Percentiles rank a stretch among this genome's conserved stretches.
Conservation (phyloP, 2,329 filamentous ascomycete genomes). For the Clarireedia paspali region DNA sequence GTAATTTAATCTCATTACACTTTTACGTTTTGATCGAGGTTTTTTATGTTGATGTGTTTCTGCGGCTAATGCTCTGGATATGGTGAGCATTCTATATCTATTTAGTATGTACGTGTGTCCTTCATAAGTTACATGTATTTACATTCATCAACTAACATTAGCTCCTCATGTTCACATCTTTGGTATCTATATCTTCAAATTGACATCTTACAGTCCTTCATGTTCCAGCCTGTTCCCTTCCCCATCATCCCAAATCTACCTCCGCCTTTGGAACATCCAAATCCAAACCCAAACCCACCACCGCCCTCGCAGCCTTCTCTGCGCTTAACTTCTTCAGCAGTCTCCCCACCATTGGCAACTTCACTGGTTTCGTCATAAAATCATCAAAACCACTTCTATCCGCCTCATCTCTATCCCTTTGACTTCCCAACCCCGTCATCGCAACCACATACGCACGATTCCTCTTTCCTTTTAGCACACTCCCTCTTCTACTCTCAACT, state of each 20-base stretch:
- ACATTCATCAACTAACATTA: too few species aligned
- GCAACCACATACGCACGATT: conserved; percentile 39
- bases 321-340: conserved; percentile 14
- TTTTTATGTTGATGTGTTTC: too few species aligned
- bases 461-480: not conserved
- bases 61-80: too few species aligned
- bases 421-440: conserved; percentile 42
- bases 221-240: not conserved
- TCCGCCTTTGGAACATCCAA: not conserved
- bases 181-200: not conserved
- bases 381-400: conserved; percentile 45
- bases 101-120: too few species aligned
- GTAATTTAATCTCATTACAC: too few species aligned
- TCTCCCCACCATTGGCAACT: conserved; percentile 17
- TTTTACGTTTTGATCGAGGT: too few species aligned
- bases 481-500: not conserved
- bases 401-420: conserved; percentile 40
- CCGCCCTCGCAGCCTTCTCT: conserved; percentile 8
- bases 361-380: conserved; percentile 45
- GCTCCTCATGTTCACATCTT: not conserved
- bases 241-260: not conserved
- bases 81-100: too few species aligned
- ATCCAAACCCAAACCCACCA: not conserved
- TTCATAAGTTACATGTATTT: too few species aligned
- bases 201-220: not conserved